Evolutionary conservation across 2,329 filamentous ascomycete species (phyloP).

Genomic region (Colletotrichum sp.): DNA sequence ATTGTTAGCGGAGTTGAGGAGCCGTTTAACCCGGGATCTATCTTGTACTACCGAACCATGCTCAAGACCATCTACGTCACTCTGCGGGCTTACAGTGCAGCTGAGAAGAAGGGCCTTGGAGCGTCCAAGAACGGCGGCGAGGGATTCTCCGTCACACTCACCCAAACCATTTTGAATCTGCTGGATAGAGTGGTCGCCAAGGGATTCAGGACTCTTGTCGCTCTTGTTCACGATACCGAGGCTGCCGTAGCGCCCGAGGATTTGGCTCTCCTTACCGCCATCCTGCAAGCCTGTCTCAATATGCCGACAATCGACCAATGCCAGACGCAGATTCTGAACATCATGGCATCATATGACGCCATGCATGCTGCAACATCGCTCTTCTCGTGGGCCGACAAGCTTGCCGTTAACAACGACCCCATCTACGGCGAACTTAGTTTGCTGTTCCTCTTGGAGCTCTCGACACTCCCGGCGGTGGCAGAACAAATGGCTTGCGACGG

Average conservation of each 20-base stretch:
- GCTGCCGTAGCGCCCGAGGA: slow-evolving; percentile 74
- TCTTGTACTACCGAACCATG: slow-evolving; percentile 80
- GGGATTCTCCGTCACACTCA: slow-evolving; percentile 48
- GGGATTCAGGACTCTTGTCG: slow-evolving; percentile 82
- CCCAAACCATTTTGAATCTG: slow-evolving; percentile 76
- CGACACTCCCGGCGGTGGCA: slow-evolving; percentile 78
- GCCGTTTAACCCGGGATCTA: slow-evolving; percentile 56
- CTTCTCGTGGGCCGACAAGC: slow-evolving; percentile 91
- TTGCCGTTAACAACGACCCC: slow-evolving; percentile 80
- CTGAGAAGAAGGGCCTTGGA: slow-evolving; percentile 29
- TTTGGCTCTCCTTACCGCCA: slow-evolving; percentile 84
- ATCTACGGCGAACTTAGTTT: slow-evolving; percentile 93
- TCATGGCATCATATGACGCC: slow-evolving; percentile 73
- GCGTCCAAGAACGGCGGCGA: slow-evolving; percentile 28
- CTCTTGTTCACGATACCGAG: slow-evolving; percentile 79
- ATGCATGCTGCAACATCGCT: slow-evolving; percentile 84
- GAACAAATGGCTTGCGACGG: slow-evolving; percentile 91
- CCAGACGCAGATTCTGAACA: slow-evolving; percentile 73
- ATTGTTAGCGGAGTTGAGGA: slow-evolving; percentile 60
- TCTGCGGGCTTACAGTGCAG: slow-evolving; percentile 67
- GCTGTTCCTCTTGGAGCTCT: slow-evolving; percentile 87
- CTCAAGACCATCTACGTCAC: slow-evolving; percentile 86
- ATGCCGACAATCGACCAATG: slow-evolving; percentile 78
- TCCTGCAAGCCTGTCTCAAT: slow-evolving; percentile 83
- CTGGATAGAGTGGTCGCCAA: slow-evolving; percentile 79